Evolutionary conservation across 2,329 filamentous ascomycete genomes (phyloP).

Genomic region (Clarireedia hainanense): DNA sequence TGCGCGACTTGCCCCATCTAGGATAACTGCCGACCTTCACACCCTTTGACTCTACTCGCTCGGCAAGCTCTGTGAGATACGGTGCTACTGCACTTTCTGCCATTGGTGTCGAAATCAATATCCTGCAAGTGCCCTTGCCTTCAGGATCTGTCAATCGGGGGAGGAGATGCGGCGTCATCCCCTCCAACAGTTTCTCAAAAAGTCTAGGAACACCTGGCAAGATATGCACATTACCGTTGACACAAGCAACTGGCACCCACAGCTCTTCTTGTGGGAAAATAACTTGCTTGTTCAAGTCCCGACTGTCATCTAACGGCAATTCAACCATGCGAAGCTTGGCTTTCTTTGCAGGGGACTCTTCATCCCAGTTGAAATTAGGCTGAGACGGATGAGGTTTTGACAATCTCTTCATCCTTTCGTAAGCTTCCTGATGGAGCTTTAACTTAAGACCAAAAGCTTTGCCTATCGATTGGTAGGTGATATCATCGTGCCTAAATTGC

Average conservation of each 20-base stretch:
- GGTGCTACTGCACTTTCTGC: conserved; percentile 78
- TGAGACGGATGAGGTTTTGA: conserved; percentile 67
- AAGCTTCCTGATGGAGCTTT: conserved; percentile 68
- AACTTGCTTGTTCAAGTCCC: conserved; percentile 61
- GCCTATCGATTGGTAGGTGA: conserved; percentile 90
- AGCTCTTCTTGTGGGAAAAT: conserved; percentile 72
- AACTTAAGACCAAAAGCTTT: conserved; percentile 77
- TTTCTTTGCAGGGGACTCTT: conserved; percentile 65
- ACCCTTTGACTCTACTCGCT: conserved; percentile 62
- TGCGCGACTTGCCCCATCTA: conserved; percentile 77
- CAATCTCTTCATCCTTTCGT: conserved; percentile 74
- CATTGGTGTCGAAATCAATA: conserved; percentile 81
- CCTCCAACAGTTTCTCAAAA: conserved; percentile 70
- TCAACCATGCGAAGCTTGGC: conserved; percentile 89
- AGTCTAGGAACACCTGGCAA: conserved; percentile 81
- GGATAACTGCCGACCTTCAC: conserved; percentile 96
- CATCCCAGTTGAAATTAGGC: conserved; percentile 76
- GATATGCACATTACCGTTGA: conserved; percentile 91
- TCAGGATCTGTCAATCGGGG: conserved; percentile 71
- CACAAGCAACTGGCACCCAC: conserved; percentile 84
- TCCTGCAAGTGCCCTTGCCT: conserved; percentile 69
- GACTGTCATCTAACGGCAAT: conserved; percentile 65
- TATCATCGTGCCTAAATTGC: conserved; percentile 75
- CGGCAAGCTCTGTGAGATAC: conserved; percentile 74
- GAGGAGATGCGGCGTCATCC: conserved; percentile 62